A percentile compares a stretch with the other conserved stretches of the same genome.
These are phyloP conservation scores for Smittium mucronatum DNA, from an alignment of 371 early-diverging fungal species.

Conservation along the genomic window DNA sequence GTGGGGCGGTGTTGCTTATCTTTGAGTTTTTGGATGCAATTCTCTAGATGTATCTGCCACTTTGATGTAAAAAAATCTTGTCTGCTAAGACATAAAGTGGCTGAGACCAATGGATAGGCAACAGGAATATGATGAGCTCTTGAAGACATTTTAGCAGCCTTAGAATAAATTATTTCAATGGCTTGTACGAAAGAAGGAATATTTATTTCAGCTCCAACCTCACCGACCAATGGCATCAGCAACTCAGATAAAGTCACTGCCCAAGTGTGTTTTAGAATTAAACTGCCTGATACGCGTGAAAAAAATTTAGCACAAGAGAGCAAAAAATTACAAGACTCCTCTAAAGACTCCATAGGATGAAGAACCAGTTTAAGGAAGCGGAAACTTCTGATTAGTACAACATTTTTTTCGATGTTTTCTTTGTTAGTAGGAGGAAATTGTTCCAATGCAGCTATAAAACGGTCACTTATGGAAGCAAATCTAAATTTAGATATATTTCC, in stretches of 20 bases:
- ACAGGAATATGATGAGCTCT: constrained; percentile 68
- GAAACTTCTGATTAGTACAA: constrained; percentile 78
- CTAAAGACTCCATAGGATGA: constrained; percentile 81
- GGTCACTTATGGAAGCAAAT: constrained; percentile 86
- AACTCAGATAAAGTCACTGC: constrained; percentile 78
- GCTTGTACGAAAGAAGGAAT: constrained; percentile 83
- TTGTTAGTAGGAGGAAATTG: constrained; percentile 33
- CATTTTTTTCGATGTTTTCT: constrained; percentile 54
- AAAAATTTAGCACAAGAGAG: constrained; percentile 77
- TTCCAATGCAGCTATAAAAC: constrained; percentile 79
- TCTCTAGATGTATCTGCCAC: constrained; percentile 61
- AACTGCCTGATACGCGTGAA: constrained; percentile 55
- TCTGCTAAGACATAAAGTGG: constrained; percentile 75
- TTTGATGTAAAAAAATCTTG: constrained; percentile 75
- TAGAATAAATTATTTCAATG: constrained; percentile 78
- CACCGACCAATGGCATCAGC: constrained; percentile 77
- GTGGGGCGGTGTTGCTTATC: constrained; percentile 58
- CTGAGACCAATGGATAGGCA: constrained; percentile 73
- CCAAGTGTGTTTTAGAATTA: constrained; percentile 81
- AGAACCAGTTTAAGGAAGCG: constrained; percentile 80
- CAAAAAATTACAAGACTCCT: constrained; percentile 87
- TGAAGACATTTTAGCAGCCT: constrained; percentile 75
- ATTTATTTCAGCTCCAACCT: constrained; percentile 89
- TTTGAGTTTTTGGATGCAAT: constrained; percentile 64
- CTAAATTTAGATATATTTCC: constrained; percentile 75